Base-by-base conservation (phyloP, 1,284 basidiomycete species). In the Mycosarcoma mackinlayi region DNA sequence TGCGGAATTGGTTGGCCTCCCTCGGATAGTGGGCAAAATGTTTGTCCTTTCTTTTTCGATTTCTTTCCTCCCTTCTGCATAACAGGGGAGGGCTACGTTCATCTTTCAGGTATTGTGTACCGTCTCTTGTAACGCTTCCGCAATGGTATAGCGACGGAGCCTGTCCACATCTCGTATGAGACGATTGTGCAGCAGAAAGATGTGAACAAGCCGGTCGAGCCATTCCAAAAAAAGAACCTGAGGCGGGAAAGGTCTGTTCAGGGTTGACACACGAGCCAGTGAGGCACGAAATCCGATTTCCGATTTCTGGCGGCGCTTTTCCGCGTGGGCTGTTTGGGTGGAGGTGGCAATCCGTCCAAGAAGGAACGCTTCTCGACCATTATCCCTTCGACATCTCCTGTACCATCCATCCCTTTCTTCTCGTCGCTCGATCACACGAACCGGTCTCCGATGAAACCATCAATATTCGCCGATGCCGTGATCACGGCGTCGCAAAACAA, bases 391-490 rank as follows among this genome's bases (percentile, higher is more conserved):
- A n/a, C n/a, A n/a, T n/a, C 21, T 31, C 14, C 25, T 4, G n/a
- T 13, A 23, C 31, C 37, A 4, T 33, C 33, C 16, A 30, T 28
- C n/a, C 14, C 11, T 23, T 35, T 35, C n/a, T 7, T 38, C 38
- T 25, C 16, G 27, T 37, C 24, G 13, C 19, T 3, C 24, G 30
- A 8, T 14, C 10, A 28, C 19, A 33, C 38, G 10, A 2, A 24
- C 4, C 48, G 34, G 49, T n/a, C n/a, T n/a, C n/a, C 30, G 14
- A 75, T 75, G 73, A 41, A 48, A 30, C 65, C 69, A 6, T 38
- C 65, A 3, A 25, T 59, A 30, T 75, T 68, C 38, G 73, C 73
- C 6, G 73, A 75, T 21, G 65, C 65, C 3, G 73, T 75, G 3
- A 63, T 75, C 25, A 41, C 57, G 3, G 65, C 68, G 1, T 42